phyloP scores from a whole-genome alignment of 441 rosid species.

The Euphorbia celastroides region DNA sequence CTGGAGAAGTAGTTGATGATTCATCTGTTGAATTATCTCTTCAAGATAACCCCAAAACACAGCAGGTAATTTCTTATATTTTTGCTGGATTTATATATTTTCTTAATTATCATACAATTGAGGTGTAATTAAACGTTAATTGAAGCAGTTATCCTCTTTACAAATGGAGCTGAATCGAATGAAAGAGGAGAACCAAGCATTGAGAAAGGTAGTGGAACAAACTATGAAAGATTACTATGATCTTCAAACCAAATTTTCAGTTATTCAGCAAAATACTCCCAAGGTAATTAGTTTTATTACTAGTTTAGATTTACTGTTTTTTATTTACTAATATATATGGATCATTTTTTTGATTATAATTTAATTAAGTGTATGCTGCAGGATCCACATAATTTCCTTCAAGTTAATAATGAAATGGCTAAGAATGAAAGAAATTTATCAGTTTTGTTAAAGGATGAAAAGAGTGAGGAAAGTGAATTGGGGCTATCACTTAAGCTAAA shows the following conservation, averaged over 20 bases:
- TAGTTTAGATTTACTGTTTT: neutral
- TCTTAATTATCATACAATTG: too few relatives aligned
- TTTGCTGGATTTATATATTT: too few relatives aligned
- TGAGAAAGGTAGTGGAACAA: conserved; percentile 64
- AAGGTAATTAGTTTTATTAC: conserved; percentile 27
- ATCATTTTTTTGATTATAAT: neutral
- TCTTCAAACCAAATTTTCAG: conserved; percentile 56
- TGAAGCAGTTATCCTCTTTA: conserved; percentile 46
- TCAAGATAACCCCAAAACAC: conserved; percentile 23
- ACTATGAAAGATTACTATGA: conserved; percentile 61
- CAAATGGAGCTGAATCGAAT: conserved; percentile 61
- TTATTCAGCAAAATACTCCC: conserved; percentile 36
- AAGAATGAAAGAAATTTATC: conserved; percentile 17
- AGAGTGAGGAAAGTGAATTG: conserved; percentile 29
- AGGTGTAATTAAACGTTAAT: neutral
- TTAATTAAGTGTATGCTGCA: conserved; percentile 10
- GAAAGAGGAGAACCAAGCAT: conserved; percentile 64
- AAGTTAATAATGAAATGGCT: conserved; percentile 23
- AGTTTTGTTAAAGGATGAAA: conserved; percentile 2
- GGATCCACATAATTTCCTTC: conserved; percentile 50
- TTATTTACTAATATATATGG: neutral
- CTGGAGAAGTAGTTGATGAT: conserved; percentile 18
- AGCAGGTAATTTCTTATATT: conserved; percentile 37
- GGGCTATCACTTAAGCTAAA: conserved; percentile 61
- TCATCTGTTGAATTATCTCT: conserved; percentile 16